Conservation (phyloP, 2,329 filamentous ascomycete species). For the Onygenales sp. region DNA sequence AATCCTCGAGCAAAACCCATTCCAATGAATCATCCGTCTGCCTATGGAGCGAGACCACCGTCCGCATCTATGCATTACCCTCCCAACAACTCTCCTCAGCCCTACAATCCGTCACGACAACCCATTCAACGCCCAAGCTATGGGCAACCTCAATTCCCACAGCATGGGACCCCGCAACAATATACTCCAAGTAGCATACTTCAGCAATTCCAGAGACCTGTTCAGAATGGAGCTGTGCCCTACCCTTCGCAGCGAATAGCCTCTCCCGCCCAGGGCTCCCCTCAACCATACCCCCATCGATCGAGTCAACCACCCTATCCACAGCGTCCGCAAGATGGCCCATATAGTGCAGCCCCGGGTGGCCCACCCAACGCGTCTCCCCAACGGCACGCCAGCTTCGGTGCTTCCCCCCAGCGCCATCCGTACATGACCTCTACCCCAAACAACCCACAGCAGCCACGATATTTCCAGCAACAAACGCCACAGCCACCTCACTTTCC, state of each 20-base stretch:
- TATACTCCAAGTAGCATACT: slow-evolving; percentile 26
- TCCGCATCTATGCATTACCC: slow-evolving; percentile 24
- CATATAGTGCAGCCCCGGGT: slow-evolving; percentile 18
- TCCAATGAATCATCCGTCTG: slow-evolving; percentile 19
- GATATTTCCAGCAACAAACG: slow-evolving; percentile 24
- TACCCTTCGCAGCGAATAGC: slow-evolving; percentile 22
- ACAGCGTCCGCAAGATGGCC: slow-evolving; percentile 14
- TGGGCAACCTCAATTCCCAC: slow-evolving; percentile 24
- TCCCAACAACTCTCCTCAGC: slow-evolving; percentile 19
- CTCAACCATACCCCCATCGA: slow-evolving; percentile 27
- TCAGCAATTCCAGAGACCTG: slow-evolving; percentile 32
- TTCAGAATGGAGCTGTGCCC: slow-evolving; percentile 27
- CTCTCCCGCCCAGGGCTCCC: slow-evolving; percentile 22
- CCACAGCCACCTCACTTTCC: slow-evolving; percentile 17
- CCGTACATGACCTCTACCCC: slow-evolving; percentile 26
- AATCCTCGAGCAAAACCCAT: slow-evolving; percentile 21
- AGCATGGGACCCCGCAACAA: slow-evolving; percentile 18
- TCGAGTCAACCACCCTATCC: slow-evolving; percentile 20
- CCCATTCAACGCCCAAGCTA: slow-evolving; percentile 27
- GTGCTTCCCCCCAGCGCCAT: slow-evolving; percentile 24
- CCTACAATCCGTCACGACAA: slow-evolving; percentile 22
- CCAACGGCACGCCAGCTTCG: slow-evolving; percentile 23
- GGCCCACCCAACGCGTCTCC: slow-evolving; percentile 21
- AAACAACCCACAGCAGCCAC: slow-evolving; percentile 17
- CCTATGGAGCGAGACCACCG: slow-evolving; percentile 22